phyloP scores from a whole-genome alignment of 805 yeast species.

The Jamesozyma piceae region DNA sequence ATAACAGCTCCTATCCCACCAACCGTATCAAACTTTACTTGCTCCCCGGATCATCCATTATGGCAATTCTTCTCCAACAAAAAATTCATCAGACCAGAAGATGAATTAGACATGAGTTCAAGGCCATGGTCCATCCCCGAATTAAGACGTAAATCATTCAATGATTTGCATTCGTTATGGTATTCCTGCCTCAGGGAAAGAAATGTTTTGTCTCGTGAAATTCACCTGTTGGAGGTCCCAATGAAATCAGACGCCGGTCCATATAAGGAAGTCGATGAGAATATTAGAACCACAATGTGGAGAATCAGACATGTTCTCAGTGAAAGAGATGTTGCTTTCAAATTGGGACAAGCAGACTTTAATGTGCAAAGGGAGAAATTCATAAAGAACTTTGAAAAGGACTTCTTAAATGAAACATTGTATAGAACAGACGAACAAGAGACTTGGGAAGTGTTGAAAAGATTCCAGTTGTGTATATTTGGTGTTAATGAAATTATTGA shows the following conservation, averaged over 20 bases:
- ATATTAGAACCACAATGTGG: constrained; percentile 56
- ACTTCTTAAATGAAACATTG: constrained; percentile 33
- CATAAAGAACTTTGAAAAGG: constrained; percentile 35
- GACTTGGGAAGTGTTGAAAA: constrained; percentile 58
- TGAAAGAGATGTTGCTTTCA: constrained; percentile 71
- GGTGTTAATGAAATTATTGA: constrained; percentile 69
- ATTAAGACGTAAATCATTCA: constrained; percentile 81
- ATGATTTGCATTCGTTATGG: constrained; percentile 89
- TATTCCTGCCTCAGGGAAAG: constrained; percentile 76
- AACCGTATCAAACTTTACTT: constrained; percentile 58
- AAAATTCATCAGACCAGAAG: constrained; percentile 49
- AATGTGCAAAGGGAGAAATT: constrained; percentile 36
- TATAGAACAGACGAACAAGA: constrained; percentile 47
- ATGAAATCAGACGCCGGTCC: constrained; percentile 34
- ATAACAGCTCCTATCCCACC: constrained; percentile 83
- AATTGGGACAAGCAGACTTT: constrained; percentile 44
- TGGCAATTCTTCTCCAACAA: constrained; percentile 82
- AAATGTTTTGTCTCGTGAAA: constrained; percentile 69
- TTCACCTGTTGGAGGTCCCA: constrained; percentile 34
- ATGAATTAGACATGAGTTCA: constrained; percentile 45
- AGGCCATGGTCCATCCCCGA: constrained; percentile 85
- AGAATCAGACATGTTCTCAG: constrained; percentile 77
- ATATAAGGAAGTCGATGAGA: constrained; percentile 31
- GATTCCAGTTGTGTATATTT: constrained; percentile 73
- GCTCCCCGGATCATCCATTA: constrained; percentile 80